Conservation (phyloP, 805 yeast species). For the Starmerella vaccinii region DNA sequence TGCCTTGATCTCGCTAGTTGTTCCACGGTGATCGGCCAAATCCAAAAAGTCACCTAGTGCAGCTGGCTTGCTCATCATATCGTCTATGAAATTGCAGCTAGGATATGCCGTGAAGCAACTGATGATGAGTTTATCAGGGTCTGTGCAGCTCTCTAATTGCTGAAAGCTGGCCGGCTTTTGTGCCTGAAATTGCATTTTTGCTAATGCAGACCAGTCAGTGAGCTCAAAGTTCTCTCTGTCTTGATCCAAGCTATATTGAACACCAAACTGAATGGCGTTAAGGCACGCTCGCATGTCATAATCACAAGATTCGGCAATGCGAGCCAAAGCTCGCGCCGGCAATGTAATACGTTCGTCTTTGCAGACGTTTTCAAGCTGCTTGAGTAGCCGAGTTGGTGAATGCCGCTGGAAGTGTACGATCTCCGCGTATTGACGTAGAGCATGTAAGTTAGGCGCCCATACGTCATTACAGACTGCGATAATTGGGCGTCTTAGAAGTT, state of each 20-base stretch:
- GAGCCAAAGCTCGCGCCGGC: conserved; percentile 45
- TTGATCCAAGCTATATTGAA: background rate
- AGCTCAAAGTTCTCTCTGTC: conserved; percentile 10
- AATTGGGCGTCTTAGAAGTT: conserved; percentile 59
- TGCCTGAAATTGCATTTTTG: conserved; percentile 51
- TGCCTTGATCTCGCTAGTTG: conserved; percentile 16
- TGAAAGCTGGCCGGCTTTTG: conserved; percentile 42
- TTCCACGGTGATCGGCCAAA: conserved; percentile 45
- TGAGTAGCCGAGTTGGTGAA: conserved; percentile 37
- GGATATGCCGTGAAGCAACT: conserved; percentile 62
- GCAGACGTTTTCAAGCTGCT: conserved; percentile 44
- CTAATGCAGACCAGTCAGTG: conserved; percentile 41
- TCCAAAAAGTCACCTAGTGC: conserved; percentile 64
- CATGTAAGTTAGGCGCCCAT: conserved; percentile 64
- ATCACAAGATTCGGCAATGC: conserved; percentile 58
- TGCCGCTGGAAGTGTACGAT: conserved; percentile 57
- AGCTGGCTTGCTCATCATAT: conserved; percentile 37
- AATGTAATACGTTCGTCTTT: conserved; percentile 43
- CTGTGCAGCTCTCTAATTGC: conserved; percentile 39
- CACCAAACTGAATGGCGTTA: conserved; percentile 66
- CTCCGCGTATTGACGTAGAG: conserved; percentile 63
- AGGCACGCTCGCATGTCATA: conserved; percentile 81
- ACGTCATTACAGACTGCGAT: conserved; percentile 87
- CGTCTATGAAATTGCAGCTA: conserved; percentile 54
- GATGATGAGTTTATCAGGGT: conserved; percentile 52